Evolutionary conservation across 2,329 filamentous ascomycete species (phyloP).

Genomic region (Polychaeton citri): DNA sequence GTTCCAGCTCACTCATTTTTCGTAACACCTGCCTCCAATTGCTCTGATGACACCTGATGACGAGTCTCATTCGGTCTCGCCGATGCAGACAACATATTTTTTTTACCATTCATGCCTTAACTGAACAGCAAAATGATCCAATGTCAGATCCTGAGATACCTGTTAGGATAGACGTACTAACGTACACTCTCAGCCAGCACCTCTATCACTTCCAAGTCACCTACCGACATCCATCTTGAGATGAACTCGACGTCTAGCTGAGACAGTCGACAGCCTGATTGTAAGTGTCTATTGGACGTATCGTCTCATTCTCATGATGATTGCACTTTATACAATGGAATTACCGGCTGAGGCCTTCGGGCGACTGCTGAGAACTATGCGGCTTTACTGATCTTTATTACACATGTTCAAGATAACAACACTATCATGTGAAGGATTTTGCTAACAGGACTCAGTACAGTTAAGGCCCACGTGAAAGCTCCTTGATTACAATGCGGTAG

Average conservation of each 20-base stretch:
- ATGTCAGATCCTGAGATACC: no score
- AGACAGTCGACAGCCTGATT: not conserved
- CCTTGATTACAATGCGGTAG: no score
- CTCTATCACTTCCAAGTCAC: no score
- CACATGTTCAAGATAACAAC: conserved; percentile 1
- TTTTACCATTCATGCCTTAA: conserved; percentile 14
- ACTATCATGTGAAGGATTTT: no score
- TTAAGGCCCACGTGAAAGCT: no score
- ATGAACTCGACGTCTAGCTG: no score
- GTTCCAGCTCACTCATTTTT: no score
- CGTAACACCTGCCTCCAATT: conserved; percentile 2
- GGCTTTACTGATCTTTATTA: conserved; percentile 6
- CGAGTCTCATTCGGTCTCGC: conserved; percentile 16
- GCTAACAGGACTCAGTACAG: no score
- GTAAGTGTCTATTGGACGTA: not conserved
- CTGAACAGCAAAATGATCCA: not conserved
- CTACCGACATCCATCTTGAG: no score
- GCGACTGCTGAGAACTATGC: conserved; percentile 60
- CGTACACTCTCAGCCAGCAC: no score
- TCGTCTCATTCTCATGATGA: conserved; percentile 8
- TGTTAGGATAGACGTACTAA: no score
- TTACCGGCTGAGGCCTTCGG: conserved; percentile 75
- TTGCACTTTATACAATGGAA: conserved; percentile 51
- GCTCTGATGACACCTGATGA: conserved; percentile 16
- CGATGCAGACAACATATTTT: conserved; percentile 14